Base-by-base conservation (phyloP, 345 rosid species). In the Erodium maritimum region DNA sequence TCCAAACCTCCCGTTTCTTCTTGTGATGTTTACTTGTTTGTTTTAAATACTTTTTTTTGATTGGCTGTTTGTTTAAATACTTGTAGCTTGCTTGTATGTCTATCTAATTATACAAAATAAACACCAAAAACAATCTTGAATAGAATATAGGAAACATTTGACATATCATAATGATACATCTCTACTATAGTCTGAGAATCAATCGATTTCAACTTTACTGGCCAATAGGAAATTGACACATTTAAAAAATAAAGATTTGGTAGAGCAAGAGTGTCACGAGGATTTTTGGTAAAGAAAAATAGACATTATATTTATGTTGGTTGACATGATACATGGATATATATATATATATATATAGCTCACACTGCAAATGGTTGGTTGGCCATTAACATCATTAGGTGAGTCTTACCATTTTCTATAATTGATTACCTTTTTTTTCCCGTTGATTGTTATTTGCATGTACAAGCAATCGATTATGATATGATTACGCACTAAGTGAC, bases 381-480 rank as follows among this genome's bases (percentile, higher is more conserved):
- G 54, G 54, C 5, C 37, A 17, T 51, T 51, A 51, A 51, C 54
- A 51, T 51, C 54, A 51, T 51, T 51, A 51, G 54, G 54, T 51
- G 21, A 51, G 21, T 5, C n/a, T 51, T 51, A 17, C 19, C 54
- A 17, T 51, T 51, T 51, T 51, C 21, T 17, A 51, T 17, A 4
- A 51, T 6, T 29, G 5, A 5, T n/a, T n/a, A n/a, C n/a, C 9
- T 29, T 29, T 25, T 25, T 29, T 29, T 29, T 29, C 37, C 9
- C 5, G 5, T 29, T 29, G 37, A 29, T 29, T 29, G 37, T 29
- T 29, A 11, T 29, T 29, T 29, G 37, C 37, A 11, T 29, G 37
- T 1, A 29, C 37, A 29, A 29, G 37, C 37, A 29, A 29, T 29
- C 5, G 37, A 29, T 29, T 29, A 29, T 29, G 37, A 29, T 29